phyloP scores from a whole-genome alignment of 2,329 filamentous ascomycete genomes.

The Stagonosporopsis vannaccii region DNA sequence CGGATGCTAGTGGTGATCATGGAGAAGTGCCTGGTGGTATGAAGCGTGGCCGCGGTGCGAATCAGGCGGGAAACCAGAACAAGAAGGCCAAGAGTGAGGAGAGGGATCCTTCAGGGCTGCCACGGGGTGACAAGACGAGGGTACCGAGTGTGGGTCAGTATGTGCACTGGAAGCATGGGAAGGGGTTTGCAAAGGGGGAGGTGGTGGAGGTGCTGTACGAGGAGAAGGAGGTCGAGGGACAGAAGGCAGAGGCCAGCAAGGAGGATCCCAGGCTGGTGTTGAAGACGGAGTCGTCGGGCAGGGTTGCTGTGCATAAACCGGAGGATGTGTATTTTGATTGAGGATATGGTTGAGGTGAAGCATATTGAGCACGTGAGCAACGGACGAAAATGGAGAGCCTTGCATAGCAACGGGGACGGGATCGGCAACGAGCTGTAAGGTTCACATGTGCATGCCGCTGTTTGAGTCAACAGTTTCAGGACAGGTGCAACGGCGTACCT shows the following conservation, averaged over 20 bases:
- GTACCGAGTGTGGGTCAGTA: slow-evolving; percentile 54
- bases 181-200: slow-evolving; percentile 52
- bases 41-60: slow-evolving; percentile 40
- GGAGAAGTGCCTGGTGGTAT: slow-evolving; percentile 14
- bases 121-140: slow-evolving; percentile 45
- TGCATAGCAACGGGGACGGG: slow-evolving; percentile 1
- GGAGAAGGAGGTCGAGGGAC: slow-evolving; percentile 52
- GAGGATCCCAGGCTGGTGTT: slow-evolving; percentile 54
- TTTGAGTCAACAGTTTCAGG: slow-evolving; percentile 10
- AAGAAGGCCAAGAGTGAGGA: slow-evolving; percentile 49
- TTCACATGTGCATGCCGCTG: background rate
- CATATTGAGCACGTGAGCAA: background rate
- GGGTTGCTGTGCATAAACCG: slow-evolving; percentile 54
- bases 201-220: slow-evolving; percentile 53
- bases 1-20: slow-evolving; percentile 5
- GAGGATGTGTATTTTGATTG: slow-evolving; percentile 53
- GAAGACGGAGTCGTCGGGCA: slow-evolving; percentile 49
- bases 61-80: slow-evolving; percentile 27
- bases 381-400: background rate
- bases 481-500: slow-evolving; percentile 9
- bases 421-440: slow-evolving; percentile 4
- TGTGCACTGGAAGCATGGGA: slow-evolving; percentile 51
- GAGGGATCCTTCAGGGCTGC: slow-evolving; percentile 27
- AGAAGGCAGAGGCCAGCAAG: slow-evolving; percentile 52
- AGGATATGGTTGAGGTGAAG: too few relatives aligned